Evolutionary conservation across 2,329 filamentous ascomycete species (phyloP).

Genomic region (Curvularia sp.): DNA sequence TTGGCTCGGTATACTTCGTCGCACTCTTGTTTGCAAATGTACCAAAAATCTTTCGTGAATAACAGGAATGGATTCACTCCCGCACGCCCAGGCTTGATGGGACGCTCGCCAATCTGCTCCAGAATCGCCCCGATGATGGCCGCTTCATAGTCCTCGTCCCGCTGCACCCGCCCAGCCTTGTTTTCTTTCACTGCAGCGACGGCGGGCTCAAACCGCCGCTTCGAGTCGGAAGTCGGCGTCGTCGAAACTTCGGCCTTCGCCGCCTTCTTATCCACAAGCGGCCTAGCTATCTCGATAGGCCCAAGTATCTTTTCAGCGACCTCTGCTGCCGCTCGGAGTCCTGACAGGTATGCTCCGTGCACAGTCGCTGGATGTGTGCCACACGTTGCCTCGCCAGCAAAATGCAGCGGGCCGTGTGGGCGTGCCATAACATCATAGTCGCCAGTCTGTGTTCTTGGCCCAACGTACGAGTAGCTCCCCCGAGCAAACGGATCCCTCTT

Average conservation of each 20-base stretch:
- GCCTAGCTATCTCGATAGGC: constrained; percentile 75
- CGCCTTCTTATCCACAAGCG: constrained; percentile 72
- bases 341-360: constrained; percentile 94
- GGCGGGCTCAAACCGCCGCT: constrained; percentile 36
- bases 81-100: constrained; percentile 73
- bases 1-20: constrained; percentile 70
- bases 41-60: constrained; percentile 80
- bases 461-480: constrained; percentile 95
- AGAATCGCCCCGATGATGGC: constrained; percentile 65
- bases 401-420: constrained; percentile 84
- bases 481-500: constrained; percentile 87
- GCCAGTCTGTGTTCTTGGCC: constrained; percentile 77
- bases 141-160: constrained; percentile 60
- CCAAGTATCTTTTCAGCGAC: constrained; percentile 82
- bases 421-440: constrained; percentile 94
- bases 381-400: constrained; percentile 95
- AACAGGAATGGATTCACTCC: constrained; percentile 87
- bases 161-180: constrained; percentile 36
- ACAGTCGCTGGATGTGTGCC: constrained; percentile 96
- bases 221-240: constrained; percentile 26
- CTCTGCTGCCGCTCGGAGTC: constrained; percentile 86
- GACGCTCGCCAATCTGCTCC: constrained; percentile 73
- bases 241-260: constrained; percentile 34
- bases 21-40: constrained; percentile 67
- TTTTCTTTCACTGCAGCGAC: constrained; percentile 20